Evolutionary conservation across 768 basidiomycete genomes (phyloP).

Genomic region (Amanita inopinata): DNA sequence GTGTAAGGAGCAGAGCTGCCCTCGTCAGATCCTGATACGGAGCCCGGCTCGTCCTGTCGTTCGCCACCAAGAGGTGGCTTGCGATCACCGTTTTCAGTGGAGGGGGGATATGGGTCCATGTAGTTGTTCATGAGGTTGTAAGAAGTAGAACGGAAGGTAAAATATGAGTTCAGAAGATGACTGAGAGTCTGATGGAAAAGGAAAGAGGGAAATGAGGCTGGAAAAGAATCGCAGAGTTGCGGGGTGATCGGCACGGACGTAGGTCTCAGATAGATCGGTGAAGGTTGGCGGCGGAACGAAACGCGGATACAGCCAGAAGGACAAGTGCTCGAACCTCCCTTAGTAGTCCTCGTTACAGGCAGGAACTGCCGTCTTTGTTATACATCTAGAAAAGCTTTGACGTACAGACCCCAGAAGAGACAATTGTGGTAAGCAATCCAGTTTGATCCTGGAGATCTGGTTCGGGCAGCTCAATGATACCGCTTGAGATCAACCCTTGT

Average conservation of each 20-base stretch:
- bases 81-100: slow-evolving; percentile 19
- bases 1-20: slow-evolving; percentile 30
- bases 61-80: slow-evolving; percentile 17
- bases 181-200: slow-evolving; percentile 11
- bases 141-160: slow-evolving; percentile 22
- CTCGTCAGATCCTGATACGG: slow-evolving; percentile 50
- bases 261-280: slow-evolving; percentile 34
- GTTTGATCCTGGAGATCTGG: slow-evolving; percentile 36
- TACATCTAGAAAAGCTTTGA: slow-evolving; percentile 24
- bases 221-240: slow-evolving; percentile 20
- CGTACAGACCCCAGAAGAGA: slow-evolving; percentile 36
- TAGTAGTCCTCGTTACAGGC: slow-evolving; percentile 24
- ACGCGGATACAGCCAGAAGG: slow-evolving; percentile 31
- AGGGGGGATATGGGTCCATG: slow-evolving; percentile 5
- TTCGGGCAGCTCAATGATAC: slow-evolving; percentile 34
- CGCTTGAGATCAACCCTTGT: slow-evolving; percentile 32
- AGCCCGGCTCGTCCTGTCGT: slow-evolving; percentile 36
- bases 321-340: slow-evolving; percentile 22
- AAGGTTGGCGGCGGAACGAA: slow-evolving; percentile 31
- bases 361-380: slow-evolving; percentile 28
- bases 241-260: slow-evolving; percentile 31
- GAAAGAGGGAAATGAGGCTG: slow-evolving; percentile 14
- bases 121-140: slow-evolving; percentile 14
- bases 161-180: slow-evolving; percentile 13
- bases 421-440: slow-evolving; percentile 25